Percentiles rank a stretch among this genome's conserved stretches.
Conservation (phyloP, 352 stramenopile species). For the Phytophthora pluvialis region DNA sequence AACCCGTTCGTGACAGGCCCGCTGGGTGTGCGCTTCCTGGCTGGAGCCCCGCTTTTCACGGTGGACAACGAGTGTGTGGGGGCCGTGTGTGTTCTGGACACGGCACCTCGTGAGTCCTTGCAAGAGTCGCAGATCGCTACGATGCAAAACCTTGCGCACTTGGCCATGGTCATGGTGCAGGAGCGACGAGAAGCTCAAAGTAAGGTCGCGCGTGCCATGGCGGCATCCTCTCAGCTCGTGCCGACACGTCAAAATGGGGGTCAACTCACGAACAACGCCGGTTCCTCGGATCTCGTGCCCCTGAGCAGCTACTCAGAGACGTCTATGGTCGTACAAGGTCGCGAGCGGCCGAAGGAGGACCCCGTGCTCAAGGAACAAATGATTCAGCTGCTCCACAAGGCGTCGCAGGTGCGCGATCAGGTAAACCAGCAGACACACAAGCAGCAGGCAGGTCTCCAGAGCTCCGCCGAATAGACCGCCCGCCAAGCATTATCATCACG, state of each 20-base stretch:
- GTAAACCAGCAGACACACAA: slow-evolving; percentile 66
- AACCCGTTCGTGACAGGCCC: slow-evolving; percentile 92
- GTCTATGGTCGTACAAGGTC: slow-evolving; percentile 58
- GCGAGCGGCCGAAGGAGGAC: slow-evolving; percentile 60
- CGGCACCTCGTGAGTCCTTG: slow-evolving; percentile 62
- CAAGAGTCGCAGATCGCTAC: slow-evolving; percentile 81
- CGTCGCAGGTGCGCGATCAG: slow-evolving; percentile 79
- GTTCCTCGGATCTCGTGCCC: slow-evolving; percentile 77
- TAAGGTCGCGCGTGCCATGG: slow-evolving; percentile 52
- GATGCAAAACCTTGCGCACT: slow-evolving; percentile 85
- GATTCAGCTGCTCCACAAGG: slow-evolving; percentile 87
- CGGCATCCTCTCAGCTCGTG: slow-evolving; percentile 60
- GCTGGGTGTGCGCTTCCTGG: slow-evolving; percentile 93
- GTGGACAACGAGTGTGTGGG: slow-evolving; percentile 81
- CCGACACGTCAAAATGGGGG: slow-evolving; percentile 28
- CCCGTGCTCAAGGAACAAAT: slow-evolving; percentile 85
- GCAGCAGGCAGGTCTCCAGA: slow-evolving; percentile 71
- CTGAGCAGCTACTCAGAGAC: slow-evolving; percentile 61
- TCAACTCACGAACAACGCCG: slow-evolving; percentile 17
- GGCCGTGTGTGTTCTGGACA: slow-evolving; percentile 82
- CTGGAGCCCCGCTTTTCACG: slow-evolving; percentile 92
- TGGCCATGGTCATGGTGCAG: slow-evolving; percentile 89
- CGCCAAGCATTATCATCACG: slow-evolving; percentile 15
- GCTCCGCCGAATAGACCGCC: slow-evolving; percentile 65
- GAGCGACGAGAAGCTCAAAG: slow-evolving; percentile 76